Base-by-base conservation (phyloP, 306 rosid species). In the Trifolium dubium region DNA sequence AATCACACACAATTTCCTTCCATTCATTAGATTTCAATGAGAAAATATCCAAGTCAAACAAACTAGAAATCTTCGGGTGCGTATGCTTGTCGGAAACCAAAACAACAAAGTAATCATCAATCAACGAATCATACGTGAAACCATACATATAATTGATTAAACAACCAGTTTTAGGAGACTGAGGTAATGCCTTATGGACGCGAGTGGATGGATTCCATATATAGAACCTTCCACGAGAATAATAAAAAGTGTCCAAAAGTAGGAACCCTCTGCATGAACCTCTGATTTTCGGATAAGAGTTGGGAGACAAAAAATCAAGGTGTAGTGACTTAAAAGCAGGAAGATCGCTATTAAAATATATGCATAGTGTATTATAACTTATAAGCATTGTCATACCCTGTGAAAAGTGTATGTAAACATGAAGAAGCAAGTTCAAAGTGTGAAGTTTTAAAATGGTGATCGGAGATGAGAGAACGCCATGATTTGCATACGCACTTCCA, bases 191-290 rank as follows among this genome's bases (percentile, higher is more conserved):
- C 34, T 28, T 64, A 32, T 51, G 44, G 32, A 10, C 12, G 37
- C 44, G 18, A 0, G 79, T 31, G 69, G 29, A 53, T 28, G 17
- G 14, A 37, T 15, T 37, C 68, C 29, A 62, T 55, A 67, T 0
- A 5, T 19, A 63, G 15, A 62, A 8, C n/a, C 0, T 3, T 4
- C 0, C 0, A 10, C n/a, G n/a, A n/a, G n/a, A n/a, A n/a, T n/a
- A n/a, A n/a, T 49, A 0, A 23, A 0, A 0, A 35, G 2, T 11
- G 0, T 32, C 37, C 17, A 39, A 37, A 6, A 75, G 13, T 29
- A 64, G 4, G 4, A 66, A 40, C 10, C 73, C 79, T 43, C 79
- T 29, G 13, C 73, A 65, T 0, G 79, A 75, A 5, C 65, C 79
- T 6, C 13, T 0, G 35, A 62, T 34, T 23, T 3, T 1, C n/a